Evolutionary conservation across 1,139 yeast species (phyloP).

Genomic region (Taphrina sp.): DNA sequence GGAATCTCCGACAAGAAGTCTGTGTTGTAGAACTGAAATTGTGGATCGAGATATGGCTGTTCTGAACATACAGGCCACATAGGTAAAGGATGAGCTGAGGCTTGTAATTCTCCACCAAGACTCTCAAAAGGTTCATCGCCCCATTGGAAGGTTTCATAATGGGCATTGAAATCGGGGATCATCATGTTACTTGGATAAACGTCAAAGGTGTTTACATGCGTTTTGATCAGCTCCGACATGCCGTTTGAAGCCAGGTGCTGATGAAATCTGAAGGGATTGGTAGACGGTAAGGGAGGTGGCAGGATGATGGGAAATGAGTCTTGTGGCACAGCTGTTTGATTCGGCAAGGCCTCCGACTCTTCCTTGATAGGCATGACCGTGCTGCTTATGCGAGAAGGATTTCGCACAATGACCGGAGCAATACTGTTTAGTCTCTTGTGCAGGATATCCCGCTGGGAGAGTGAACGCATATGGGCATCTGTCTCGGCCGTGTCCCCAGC

Average conservation of each 20-base stretch:
- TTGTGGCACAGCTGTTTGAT: not conserved
- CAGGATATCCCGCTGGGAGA: slow-evolving; percentile 23
- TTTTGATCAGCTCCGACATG: slow-evolving; percentile 22
- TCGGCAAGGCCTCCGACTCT: not conserved
- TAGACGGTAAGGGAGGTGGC: not conserved
- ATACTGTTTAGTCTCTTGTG: slow-evolving; percentile 20
- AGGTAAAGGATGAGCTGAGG: not conserved
- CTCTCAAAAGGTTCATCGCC: slow-evolving; percentile 1
- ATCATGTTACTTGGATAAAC: not conserved
- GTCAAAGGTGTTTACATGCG: not conserved
- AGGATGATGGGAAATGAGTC: not conserved
- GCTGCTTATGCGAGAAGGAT: not conserved
- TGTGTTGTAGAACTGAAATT: not conserved
- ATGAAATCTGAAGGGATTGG: slow-evolving; percentile 9
- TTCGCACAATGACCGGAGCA: slow-evolving; percentile 16
- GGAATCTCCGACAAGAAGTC: not conserved
- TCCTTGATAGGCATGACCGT: slow-evolving; percentile 9
- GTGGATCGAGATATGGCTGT: not conserved
- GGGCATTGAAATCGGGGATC: slow-evolving; percentile 5
- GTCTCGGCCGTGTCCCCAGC: not conserved
- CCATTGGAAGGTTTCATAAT: slow-evolving; percentile 10
- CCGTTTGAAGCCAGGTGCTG: slow-evolving; percentile 20
- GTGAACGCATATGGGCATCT: not conserved
- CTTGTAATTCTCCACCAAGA: not conserved
- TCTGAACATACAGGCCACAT: not conserved